Evolutionary conservation across 1,139 yeast species (phyloP), one percentile per base, ranked within the genome.

Genomic region (Debaryomycetaceae sp.): DNA sequence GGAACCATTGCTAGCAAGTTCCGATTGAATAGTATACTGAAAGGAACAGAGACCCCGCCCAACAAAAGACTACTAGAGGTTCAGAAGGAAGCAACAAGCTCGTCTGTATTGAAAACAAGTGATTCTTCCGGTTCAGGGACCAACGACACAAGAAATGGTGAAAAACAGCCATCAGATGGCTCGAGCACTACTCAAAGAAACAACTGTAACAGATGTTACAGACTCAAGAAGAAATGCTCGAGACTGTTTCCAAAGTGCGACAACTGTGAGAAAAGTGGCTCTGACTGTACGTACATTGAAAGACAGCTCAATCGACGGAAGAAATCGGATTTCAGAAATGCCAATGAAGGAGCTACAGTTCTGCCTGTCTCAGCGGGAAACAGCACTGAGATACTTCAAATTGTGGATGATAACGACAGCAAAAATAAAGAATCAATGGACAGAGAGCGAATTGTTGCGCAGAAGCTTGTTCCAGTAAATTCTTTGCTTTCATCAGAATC

Each of bases 211-310:
- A 48, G 76, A 32, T 71, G 77, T 51, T 70, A 71, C 44, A 49
- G 72, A 29, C 55, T 70, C 41, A 71, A 71, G 58, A 71, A 70
- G 47, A 70, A 69, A 46, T 71, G 76, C 41, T 59, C 64, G 41
- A 51, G 73, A 38, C 61, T 59, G 31, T 61, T 61, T 42, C 75
- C 76, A 3, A 54, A 49, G 37, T 71, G 77, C 43, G 47, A 58
- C 19, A 63, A 67, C 45, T 71, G 77, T 47, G 40, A 40, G 17
- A 64, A 61, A 41, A 58, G 72, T 1, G 61, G 65, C 1, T 51
- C 68, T 29, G 61, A 53, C 28, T 71, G 77, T 48, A 70, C 65
- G 43, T 71, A 71, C 45, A 58, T 66, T 7, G 55, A 60, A 30
- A 46, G 72, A 36, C 53, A 57, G 35, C 58, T 55, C 37, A 65